Base-by-base conservation (phyloP, 805 yeast genomes). In the Maudiozyma serrabonitensis region DNA sequence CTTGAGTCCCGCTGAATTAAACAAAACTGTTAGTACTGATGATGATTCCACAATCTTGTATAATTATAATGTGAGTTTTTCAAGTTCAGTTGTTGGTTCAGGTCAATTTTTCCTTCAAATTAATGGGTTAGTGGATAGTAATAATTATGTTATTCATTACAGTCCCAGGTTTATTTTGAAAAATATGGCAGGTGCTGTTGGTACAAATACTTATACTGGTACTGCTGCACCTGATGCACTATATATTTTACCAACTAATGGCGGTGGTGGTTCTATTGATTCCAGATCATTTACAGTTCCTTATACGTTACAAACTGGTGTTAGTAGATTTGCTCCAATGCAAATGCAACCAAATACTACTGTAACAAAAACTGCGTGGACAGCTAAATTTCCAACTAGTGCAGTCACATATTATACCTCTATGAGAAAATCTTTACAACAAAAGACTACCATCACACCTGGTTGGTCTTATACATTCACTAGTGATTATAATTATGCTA, bases 301-400 rank as follows among this genome's bases (percentile, higher is more conserved):
- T 2, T 91, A 90, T 69, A 76, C 87, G 2, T 54, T 58, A 57
- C 98, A 91, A 69, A 83, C 93, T 0, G 96, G 96, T 31, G 66
- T 57, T 19, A 79, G 86, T 9, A 77, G 90, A 58, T 87, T 69
- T 66, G 97, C 98, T 1, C 96, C 97, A 47, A 87, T 89, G 96
- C 97, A 90, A 69, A 64, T 73, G 51, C 96, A 88, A 68, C 97
- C 99, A 6, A 86, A 83, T 3, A 60, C 84, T 1, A 69, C 69
- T 9, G 78, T 88, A 25, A 85, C 95, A 0, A 78, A 72, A 38
- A 74, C 83, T 9, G 67, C 82, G 3, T 84, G 90, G 82, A 63
- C 83, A 11, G 75, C 81, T 56, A 72, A 79, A 55, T 82, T 68
- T 63, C 80, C 91, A 16, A 78, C 95, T 0, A 78, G 87, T 48